Evolutionary conservation across 2,329 filamentous ascomycete species (phyloP), one percentile per base, ranked within the genome.

Genomic region (Aureobasidium sp.): DNA sequence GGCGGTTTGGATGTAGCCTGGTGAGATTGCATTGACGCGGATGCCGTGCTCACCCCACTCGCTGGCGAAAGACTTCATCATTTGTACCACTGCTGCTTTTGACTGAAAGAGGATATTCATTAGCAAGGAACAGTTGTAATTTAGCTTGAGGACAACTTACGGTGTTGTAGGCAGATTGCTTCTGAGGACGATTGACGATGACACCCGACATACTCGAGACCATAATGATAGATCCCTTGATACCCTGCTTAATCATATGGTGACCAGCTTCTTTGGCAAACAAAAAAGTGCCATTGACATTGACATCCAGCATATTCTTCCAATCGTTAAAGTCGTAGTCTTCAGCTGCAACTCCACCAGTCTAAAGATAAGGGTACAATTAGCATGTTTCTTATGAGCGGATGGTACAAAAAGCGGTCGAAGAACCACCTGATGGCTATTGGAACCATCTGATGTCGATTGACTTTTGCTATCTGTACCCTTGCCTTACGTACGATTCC

Each of bases 161-260:
- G 89, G 62, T 90, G 81, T 60, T 48, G 32, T 60, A 60, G 5
- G 54, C 90, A 42, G 83, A 89, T 73, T 96, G 92, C 0, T 90
- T 90, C 74, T 96, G 91, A 8, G 92, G 92, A 5, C 96, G 87
- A 69, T 96, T 97, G 73, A 96, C 91, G 69, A 96, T 90, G 57
- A 86, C 77, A 36, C 90, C 91, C 42, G 88, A 92, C 90, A 96
- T 96, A 80, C 88, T 92, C 25, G 91, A 91, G 67, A 96, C 90
- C 74, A 96, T 92, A 77, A 96, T 90, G 74, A 97, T 92, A 39
- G 91, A 91, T 0, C 32, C 32, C 3, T 83, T 79, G 5, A 82
- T 79, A 70, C 91, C 86, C 70, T 89, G 84, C 70, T 86, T 85
- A 84, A 96, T 92, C 65, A 96, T 79, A 70, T 96, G 91, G 70